Conservation (phyloP, 306 rosid genomes). For the Quercus rubra region DNA sequence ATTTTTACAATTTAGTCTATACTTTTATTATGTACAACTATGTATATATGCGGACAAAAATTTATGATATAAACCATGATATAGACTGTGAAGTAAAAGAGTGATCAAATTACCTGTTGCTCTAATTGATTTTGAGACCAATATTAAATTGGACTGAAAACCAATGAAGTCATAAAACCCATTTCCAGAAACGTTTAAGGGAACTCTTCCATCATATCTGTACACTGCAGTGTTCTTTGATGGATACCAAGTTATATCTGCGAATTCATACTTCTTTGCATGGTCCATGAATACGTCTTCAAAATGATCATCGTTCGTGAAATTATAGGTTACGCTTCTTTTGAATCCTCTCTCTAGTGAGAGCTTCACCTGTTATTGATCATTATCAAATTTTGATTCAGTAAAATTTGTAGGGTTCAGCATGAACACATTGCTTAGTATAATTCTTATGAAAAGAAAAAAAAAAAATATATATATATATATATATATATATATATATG, state of each 20-base stretch:
- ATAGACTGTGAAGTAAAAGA: neutral
- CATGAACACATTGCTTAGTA: neutral
- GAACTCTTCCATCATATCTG: constrained; percentile 62
- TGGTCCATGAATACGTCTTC: constrained; percentile 48
- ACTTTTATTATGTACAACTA: neutral
- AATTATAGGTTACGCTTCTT: constrained; percentile 55
- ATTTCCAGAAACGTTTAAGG: constrained; percentile 42
- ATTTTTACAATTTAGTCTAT: neutral
- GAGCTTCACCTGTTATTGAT: constrained; percentile 49
- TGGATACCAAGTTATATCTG: constrained; percentile 76
- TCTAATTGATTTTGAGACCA: constrained; percentile 49
- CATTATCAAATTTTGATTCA: neutral
- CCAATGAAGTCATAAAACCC: constrained; percentile 64
- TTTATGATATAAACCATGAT: neutral
- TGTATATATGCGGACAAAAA: too few relatives aligned
- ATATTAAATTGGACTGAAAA: constrained; percentile 50
- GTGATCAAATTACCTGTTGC: constrained; percentile 36
- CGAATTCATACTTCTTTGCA: constrained; percentile 64
- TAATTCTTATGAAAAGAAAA: too few relatives aligned
- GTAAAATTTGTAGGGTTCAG: neutral
- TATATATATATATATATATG: too few relatives aligned
- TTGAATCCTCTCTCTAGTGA: constrained; percentile 60
- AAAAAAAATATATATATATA: too few relatives aligned
- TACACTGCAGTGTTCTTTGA: constrained; percentile 55
- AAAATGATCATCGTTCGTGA: constrained; percentile 37